Base-by-base conservation (phyloP, 2,329 filamentous ascomycete species). In the Xylaria sp. region DNA sequence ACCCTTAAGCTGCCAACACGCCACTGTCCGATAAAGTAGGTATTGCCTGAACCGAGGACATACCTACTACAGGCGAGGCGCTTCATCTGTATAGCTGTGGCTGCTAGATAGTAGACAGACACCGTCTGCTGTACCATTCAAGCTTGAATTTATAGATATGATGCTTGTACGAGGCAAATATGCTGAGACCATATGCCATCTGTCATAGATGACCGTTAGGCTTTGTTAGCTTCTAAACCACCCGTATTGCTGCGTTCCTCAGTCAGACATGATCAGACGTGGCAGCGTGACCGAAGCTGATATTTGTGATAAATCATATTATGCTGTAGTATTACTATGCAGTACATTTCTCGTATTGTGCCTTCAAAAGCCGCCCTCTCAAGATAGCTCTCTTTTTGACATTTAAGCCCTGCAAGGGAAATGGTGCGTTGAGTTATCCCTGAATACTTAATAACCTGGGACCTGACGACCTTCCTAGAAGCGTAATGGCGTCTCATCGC, bases 1-100 rank as follows among this genome's bases (percentile, higher is more conserved):
- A 53, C 10, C 25, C 49, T 64, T 60, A 56, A 53, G 59, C 59
- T 49, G 60, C 49, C 22, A 56, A 49, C 62, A 59, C 29, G 39
- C 39, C 61, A 36, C 50, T 42, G 50, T 50, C 61, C 22, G 54
- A 11, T 17, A 56, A 3, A 31, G 38, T 11, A 45, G 38, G 38
- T 10, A 45, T 56, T 54, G 50, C 31, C 29, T 54, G 31, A 17
- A 5, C 31, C 50, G 31, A 36, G 31, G 17, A 6, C 42, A 20
- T 9, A 20, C 22, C 5, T 44, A 20, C 42, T 44, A n/a, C 13
- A 15, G 54, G 15, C 22, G 4, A 31, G 9, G 27, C 39, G 39
- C 10, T 33, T 45, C 15, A 33, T 31, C n/a, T 15, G 9, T 27
- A 29, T 15, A 27, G 17, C 17, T 17, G 20, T 45, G 11, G 36